Evolutionary conservation across 352 stramenopile species (phyloP).

Genomic region (Pythium oligandrum): DNA sequence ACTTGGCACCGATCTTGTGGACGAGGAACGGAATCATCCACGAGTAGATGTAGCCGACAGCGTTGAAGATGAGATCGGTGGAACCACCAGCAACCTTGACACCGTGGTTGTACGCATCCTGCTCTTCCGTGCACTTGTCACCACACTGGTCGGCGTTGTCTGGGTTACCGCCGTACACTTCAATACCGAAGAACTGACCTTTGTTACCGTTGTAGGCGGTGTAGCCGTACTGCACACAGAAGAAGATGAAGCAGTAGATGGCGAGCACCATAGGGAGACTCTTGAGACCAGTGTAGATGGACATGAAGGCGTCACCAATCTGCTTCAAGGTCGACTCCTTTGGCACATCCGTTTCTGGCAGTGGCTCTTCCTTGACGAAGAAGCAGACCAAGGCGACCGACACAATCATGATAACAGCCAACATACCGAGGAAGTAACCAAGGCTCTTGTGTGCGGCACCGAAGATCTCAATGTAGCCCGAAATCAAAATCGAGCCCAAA

Average conservation of each 20-base stretch:
- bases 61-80: constrained; percentile 50
- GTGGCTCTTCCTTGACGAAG: constrained; percentile 25
- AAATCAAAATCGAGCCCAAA: constrained; percentile 38
- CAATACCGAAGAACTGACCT: constrained; percentile 56
- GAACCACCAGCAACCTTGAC: constrained; percentile 44
- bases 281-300: constrained; percentile 40
- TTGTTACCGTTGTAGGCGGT: constrained; percentile 66
- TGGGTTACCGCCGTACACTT: constrained; percentile 45
- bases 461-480: constrained; percentile 43
- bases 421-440: constrained; percentile 47
- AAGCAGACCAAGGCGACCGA: constrained; percentile 26
- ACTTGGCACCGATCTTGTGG: constrained; percentile 29
- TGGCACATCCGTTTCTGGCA: constrained; percentile 10
- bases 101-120: constrained; percentile 47
- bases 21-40: constrained; percentile 46
- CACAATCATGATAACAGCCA: constrained; percentile 33
- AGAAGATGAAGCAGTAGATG: constrained; percentile 51
- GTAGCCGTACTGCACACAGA: constrained; percentile 52
- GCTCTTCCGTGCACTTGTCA: constrained; percentile 23
- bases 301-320: constrained; percentile 34
- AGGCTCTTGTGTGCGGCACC: constrained; percentile 43
- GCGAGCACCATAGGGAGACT: constrained; percentile 30
- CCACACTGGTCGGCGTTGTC: constrained; percentile 38
- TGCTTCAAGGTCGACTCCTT: constrained; percentile 20
- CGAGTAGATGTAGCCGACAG: constrained; percentile 44